Conservation (phyloP, 805 yeast genomes). For the Ogataea chonburiensis region DNA sequence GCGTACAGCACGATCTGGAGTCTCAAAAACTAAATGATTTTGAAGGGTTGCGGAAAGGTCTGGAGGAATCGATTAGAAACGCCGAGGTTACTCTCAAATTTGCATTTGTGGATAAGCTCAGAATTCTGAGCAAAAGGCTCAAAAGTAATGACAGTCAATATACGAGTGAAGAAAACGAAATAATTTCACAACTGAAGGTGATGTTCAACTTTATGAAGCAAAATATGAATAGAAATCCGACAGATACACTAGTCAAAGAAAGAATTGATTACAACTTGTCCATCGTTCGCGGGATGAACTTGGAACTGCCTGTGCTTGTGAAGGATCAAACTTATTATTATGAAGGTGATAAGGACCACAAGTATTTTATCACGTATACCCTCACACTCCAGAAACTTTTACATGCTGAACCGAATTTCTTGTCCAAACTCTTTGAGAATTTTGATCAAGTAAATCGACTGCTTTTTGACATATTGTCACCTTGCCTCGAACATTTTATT, state of each 20-base stretch:
- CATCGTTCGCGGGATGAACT: conserved; percentile 45
- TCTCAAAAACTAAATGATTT: conserved; percentile 45
- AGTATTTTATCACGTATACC: conserved; percentile 22
- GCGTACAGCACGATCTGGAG: conserved; percentile 16
- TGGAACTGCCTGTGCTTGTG: conserved; percentile 32
- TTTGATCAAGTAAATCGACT: conserved; percentile 40
- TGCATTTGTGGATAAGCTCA: conserved; percentile 46
- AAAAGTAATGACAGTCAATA: conserved; percentile 36
- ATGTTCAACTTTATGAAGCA: conserved; percentile 47
- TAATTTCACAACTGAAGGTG: conserved; percentile 36
- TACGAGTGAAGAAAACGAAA: conserved; percentile 37
- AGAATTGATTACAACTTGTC: conserved; percentile 42
- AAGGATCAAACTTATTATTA: conserved; percentile 34
- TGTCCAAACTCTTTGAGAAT: conserved; percentile 36
- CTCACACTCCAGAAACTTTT: conserved; percentile 13
- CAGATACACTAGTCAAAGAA: conserved; percentile 40
- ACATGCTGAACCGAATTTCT: conserved; percentile 20
- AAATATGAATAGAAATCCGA: conserved; percentile 29
- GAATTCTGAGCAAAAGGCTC: conserved; percentile 37
- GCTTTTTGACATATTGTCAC: conserved; percentile 60
- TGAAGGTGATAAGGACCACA: conserved; percentile 24
- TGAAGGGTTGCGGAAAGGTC: conserved; percentile 63
- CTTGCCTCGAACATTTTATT: conserved; percentile 40
- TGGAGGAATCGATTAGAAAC: conserved; percentile 52
- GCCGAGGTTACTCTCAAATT: conserved; percentile 55